These are phyloP conservation scores for Inonotus obliquus DNA, from an alignment of 1,284 basidiomycete genomes.

Conservation along the genomic window DNA sequence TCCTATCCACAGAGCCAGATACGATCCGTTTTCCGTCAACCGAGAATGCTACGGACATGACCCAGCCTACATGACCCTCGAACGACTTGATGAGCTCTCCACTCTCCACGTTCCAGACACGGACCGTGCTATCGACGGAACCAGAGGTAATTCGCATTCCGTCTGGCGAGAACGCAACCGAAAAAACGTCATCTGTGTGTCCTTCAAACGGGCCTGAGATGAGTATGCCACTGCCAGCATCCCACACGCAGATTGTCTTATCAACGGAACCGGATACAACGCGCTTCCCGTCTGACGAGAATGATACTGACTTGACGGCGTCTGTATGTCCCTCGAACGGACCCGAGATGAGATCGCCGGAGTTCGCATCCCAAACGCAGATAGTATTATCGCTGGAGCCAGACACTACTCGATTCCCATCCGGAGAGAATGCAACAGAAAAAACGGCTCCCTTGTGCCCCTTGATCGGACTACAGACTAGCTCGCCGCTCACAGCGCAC, in stretches of 20 bases:
- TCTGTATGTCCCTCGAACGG: neutral
- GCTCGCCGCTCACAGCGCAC: neutral
- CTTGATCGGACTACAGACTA: neutral
- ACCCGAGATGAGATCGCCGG: neutral
- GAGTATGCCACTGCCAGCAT: neutral
- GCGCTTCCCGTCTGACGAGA: neutral
- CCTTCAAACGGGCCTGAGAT: neutral
- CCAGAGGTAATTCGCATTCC: neutral
- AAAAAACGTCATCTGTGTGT: neutral
- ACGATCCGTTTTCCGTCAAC: constrained; percentile 1
- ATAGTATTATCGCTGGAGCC: constrained; percentile 4
- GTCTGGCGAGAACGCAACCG: neutral
- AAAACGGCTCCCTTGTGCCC: neutral
- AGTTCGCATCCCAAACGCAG: constrained; percentile 7
- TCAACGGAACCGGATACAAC: neutral
- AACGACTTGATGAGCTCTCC: neutral
- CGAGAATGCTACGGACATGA: constrained; percentile 6
- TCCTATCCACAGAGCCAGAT: constrained; percentile 3
- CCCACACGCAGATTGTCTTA: constrained; percentile 6
- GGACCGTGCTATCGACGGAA: neutral
- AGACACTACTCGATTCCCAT: constrained; percentile 1
- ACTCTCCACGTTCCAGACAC: constrained; percentile 1
- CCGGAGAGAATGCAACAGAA: constrained; percentile 3
- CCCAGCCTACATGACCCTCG: neutral
- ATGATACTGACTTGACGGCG: neutral